Base-by-base conservation (phyloP, 2,329 filamentous ascomycete genomes). In the Cephalotrichum gorgonifer region DNA sequence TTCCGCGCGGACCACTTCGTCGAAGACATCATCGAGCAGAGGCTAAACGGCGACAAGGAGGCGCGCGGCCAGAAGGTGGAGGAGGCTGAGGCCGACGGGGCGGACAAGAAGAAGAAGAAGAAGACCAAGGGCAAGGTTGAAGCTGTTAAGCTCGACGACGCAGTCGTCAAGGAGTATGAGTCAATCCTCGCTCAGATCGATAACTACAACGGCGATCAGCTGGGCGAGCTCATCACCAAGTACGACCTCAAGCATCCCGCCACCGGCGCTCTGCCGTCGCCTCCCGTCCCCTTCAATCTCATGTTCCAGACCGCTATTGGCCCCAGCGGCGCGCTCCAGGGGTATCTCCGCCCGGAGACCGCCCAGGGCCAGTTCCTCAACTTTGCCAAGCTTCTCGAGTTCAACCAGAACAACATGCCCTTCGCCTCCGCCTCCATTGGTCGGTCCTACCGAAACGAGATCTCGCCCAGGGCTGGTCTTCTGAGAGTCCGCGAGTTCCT, bases 291-390 rank as follows among this genome's bases (percentile, higher is more conserved):
- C 39, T 96, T 97, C 79, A 98, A 98, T 72, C 82, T 98, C 61
- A 98, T 98, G 93, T 98, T 97, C 76, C 85, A 91, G 68, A 96
- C 91, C 39, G 76, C 86, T 31, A 97, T 98, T 63, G 93, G 93
- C 53, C 90, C 91, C 50, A 94, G 87, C 71, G 86, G 86, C 67
- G 90, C 94, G 62, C 75, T 86, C 54, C 80, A 86, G 44, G 90
- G 88, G 49, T 96, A 88, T 66, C 75, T 96, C 51, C 81, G 90
- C 49, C 93, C 93, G 41, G 93, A 98, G 70, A 98, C 93, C 27
- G 93, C 93, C 4, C 93, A 98, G 75, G 93, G 93, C 55, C 93
- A 98, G 70, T 98, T 98, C 71, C 73, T 97, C 56, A 96, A 95
- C 70, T 98, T 98, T 67, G 81, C 85, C 58, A 96, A 96, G 73